A percentile compares a stretch with the other conserved stretches of the same genome.
Conservation (phyloP, 164 flowering plant species). For the Magnolia officinalis region DNA sequence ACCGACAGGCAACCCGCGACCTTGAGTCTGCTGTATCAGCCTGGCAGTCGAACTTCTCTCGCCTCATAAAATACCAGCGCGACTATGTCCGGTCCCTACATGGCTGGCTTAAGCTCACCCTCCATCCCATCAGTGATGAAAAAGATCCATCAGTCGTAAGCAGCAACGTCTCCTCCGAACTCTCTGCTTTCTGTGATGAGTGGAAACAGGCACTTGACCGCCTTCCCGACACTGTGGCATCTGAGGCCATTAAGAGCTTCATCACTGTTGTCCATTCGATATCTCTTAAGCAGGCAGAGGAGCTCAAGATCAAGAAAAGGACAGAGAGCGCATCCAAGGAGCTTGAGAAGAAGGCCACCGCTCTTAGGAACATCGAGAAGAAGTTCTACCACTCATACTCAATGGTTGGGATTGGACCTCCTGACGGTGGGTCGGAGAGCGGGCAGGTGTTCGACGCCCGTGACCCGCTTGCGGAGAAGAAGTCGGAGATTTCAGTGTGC, state of each 20-base stretch:
- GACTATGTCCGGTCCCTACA: constrained; percentile 77
- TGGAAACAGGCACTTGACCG: constrained; percentile 94
- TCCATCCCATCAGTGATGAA: constrained; percentile 45
- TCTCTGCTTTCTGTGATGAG: constrained; percentile 68
- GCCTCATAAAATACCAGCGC: constrained; percentile 68
- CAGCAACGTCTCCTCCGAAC: constrained; percentile 15
- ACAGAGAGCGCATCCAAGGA: constrained; percentile 66
- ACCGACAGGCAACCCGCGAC: constrained; percentile 84
- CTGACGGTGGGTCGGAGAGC: constrained; percentile 46
- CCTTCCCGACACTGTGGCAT: constrained; percentile 90
- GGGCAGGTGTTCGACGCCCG: constrained; percentile 71
- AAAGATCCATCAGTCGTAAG: constrained; percentile 30
- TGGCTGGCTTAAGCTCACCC: constrained; percentile 81
- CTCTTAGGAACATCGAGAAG: constrained; percentile 70
- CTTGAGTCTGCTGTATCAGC: constrained; percentile 84
- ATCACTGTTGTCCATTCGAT: constrained; percentile 80
- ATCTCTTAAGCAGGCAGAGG: constrained; percentile 67
- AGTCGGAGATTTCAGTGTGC: constrained; percentile 64
- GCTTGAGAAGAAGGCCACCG: constrained; percentile 80
- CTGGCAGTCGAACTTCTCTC: constrained; percentile 93
- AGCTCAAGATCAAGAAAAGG: constrained; percentile 68
- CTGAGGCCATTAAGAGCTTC: constrained; percentile 93
- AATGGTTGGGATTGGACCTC: constrained; percentile 76
- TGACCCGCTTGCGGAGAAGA: constrained; percentile 92
- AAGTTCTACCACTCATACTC: constrained; percentile 87